Conservation (phyloP, 441 rosid genomes). For the Pelargonium australe region DNA sequence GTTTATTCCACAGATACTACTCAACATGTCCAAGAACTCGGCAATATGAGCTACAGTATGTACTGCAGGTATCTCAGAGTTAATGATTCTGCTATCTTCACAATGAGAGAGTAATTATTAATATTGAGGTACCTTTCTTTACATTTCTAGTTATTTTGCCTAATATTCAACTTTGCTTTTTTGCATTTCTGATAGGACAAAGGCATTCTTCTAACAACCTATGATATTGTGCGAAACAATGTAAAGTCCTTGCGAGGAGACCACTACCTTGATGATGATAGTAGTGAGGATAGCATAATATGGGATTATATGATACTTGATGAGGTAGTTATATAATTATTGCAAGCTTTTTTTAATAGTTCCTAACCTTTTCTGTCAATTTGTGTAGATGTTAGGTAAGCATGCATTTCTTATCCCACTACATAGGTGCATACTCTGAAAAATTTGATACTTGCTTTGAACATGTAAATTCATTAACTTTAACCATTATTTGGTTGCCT, state of each 20-base stretch:
- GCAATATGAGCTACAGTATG: constrained; percentile 74
- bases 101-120: background rate
- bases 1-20: constrained; percentile 50
- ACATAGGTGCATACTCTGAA: background rate
- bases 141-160: constrained; percentile 12
- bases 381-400: background rate
- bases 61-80: constrained; percentile 57
- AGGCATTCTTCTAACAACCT: constrained; percentile 86
- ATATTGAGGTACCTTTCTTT: background rate
- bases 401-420: background rate
- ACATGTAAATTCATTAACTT: background rate
- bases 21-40: constrained; percentile 67
- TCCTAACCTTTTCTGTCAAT: background rate
- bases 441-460: background rate
- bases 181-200: constrained; percentile 46
- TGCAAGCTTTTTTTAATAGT: background rate
- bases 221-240: constrained; percentile 88
- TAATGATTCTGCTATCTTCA: background rate
- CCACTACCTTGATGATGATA: constrained; percentile 39
- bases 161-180: constrained; percentile 12
- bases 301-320: constrained; percentile 99
- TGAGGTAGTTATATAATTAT: constrained; percentile 47
- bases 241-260: constrained; percentile 60
- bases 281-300: constrained; percentile 41
- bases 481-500: no score